Base-by-base conservation (phyloP, 768 basidiomycete species). In the Galerina marginata region DNA sequence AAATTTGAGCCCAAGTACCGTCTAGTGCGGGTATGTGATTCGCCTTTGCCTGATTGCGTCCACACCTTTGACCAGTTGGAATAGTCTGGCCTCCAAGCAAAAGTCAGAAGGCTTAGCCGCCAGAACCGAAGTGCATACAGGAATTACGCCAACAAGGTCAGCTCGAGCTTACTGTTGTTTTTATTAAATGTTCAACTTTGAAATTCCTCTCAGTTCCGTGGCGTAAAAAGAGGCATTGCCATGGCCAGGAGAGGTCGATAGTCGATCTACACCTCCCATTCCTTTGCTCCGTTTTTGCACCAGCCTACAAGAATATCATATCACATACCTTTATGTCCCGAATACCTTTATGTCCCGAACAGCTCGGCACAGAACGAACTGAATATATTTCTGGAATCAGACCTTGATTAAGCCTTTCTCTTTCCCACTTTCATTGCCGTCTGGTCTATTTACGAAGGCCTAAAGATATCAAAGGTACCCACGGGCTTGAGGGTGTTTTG, bases 81-180 rank as follows among this genome's bases (percentile, higher is more conserved):
- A 42, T 64, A 94, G 93, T 86, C 83, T 65, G 90, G 91, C 54
- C 74, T 95, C 48, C 73, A 69, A 37, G 59, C 82, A 64, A 97
- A 98, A 83, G 88, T 90, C 64, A 92, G 93, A 44, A 94, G 90
- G 78, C 82, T 96, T 55, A 95, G 93, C 65, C 91, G 97, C 73
- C 98, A 99, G 78, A 88, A 99, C 79, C 91, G 97, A 79, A 98
- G 99, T 83, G 96, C 99, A 84, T 89, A 96, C 72, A 99, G 99
- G 88, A 99, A 99, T 82, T 90, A 96, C 75, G 87, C 92, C 63
- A 99, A 99, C 91, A 99, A 97, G 90, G 96, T 94, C 26, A 20
- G 60, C 39, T 25, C 23, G 26, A 53, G 26, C 40, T 61, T 44
- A 33, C 29, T 33, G 16, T 46, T n/a, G n/a, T n/a, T n/a, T n/a